These are phyloP conservation scores for Talaromyces pinophilus DNA, from an alignment of 2,329 filamentous ascomycete genomes.

Conservation along the genomic window DNA sequence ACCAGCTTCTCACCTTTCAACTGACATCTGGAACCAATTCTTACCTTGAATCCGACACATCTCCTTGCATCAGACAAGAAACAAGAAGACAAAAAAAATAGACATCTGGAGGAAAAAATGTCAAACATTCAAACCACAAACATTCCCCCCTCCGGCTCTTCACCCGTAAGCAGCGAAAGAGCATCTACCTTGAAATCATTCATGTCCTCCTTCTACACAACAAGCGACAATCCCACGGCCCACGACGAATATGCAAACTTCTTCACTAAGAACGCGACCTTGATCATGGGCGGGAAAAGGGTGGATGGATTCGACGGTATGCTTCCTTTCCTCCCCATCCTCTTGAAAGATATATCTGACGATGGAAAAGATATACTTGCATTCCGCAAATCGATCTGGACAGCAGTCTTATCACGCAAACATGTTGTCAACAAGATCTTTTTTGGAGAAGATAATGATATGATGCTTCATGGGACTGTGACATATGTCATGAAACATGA, in stretches of 20 bases:
- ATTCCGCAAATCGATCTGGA: constrained; percentile 41
- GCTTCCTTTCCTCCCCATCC: background rate
- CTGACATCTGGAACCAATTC: no score
- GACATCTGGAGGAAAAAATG: background rate
- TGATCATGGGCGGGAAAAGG: constrained; percentile 43
- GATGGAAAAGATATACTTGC: constrained; percentile 33
- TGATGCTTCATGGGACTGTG: constrained; percentile 43
- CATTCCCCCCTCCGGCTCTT: background rate
- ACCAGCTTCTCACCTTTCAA: background rate
- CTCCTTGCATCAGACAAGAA: background rate
- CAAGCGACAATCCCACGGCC: constrained; percentile 37
- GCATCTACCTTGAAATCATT: constrained; percentile 32
- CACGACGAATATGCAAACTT: constrained; percentile 38
- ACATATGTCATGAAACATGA: constrained; percentile 34
- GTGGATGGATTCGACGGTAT: constrained; percentile 37
- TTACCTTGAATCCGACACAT: background rate
- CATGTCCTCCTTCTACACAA: constrained; percentile 40
- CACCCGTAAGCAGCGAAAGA: constrained; percentile 2
- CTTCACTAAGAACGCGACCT: constrained; percentile 39
- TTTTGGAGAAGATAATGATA: constrained; percentile 37
- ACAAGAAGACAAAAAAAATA: background rate
- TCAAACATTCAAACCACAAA: constrained; percentile 13
- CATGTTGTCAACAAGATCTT: constrained; percentile 36
- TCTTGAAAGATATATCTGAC: background rate
- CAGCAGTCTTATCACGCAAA: constrained; percentile 37